These are phyloP conservation scores for Aspergillus pseudoglaucus DNA, from an alignment of 2,329 filamentous ascomycete species.

Conservation along the genomic window DNA sequence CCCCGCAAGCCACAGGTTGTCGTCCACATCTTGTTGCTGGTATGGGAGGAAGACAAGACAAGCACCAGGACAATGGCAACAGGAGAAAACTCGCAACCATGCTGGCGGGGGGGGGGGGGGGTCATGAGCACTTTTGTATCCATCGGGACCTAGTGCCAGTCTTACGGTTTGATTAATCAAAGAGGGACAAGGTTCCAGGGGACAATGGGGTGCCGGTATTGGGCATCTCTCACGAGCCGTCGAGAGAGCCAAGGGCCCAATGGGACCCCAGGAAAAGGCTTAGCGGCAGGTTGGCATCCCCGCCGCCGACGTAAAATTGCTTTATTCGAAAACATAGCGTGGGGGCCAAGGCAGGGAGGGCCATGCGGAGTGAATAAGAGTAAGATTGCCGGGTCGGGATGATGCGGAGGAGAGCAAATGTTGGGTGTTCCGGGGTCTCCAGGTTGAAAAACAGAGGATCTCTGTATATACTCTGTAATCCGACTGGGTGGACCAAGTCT, in stretches of 20 bases:
- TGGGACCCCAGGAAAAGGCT: neutral
- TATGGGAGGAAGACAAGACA: neutral
- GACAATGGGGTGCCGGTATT: neutral
- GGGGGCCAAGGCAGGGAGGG: too few species aligned
- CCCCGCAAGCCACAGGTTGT: slow-evolving; percentile 22
- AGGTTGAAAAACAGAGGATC: neutral
- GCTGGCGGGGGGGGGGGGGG: neutral
- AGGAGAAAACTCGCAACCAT: neutral
- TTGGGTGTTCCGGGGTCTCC: neutral
- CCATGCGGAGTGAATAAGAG: neutral
- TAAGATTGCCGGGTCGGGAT: neutral
- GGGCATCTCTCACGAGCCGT: slow-evolving; percentile 6
- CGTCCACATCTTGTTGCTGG: slow-evolving; percentile 24
- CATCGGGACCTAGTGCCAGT: slow-evolving; percentile 1
- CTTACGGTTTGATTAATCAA: slow-evolving; percentile 1
- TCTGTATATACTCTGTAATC: neutral
- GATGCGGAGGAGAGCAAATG: neutral
- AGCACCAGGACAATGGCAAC: neutral
- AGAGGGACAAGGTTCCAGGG: neutral
- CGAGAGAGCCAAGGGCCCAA: neutral
- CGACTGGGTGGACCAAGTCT: neutral
- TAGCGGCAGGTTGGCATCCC: neutral
- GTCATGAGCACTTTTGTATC: slow-evolving; percentile 1
- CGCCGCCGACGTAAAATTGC: too few species aligned
- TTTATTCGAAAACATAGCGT: too few species aligned